These are phyloP conservation scores for Artemisia annua DNA, from an alignment of 129 eudicot genomes.

Conservation along the genomic window DNA sequence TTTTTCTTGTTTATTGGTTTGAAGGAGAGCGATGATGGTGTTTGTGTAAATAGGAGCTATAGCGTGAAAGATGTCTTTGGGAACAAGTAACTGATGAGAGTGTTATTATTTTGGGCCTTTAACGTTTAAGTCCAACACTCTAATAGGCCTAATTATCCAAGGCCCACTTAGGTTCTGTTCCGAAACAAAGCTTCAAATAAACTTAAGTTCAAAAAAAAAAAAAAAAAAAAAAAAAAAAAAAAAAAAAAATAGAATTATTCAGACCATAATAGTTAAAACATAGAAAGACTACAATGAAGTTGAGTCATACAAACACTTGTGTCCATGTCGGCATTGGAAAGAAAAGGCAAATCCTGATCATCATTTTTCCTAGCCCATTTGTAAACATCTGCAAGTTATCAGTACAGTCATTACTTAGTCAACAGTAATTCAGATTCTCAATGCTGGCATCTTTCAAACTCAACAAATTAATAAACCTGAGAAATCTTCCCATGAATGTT, in stretches of 20 bases:
- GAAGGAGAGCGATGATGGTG: neutral
- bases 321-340: conserved; percentile 91
- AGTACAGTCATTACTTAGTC: conserved; percentile 23
- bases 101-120: too few relatives aligned
- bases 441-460: too few relatives aligned
- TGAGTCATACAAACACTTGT: conserved; percentile 55
- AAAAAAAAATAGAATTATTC: too few relatives aligned
- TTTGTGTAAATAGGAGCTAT: neutral
- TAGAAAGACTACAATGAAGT: neutral
- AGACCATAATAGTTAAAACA: too few relatives aligned
- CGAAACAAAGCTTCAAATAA: too few relatives aligned
- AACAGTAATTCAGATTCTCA: conserved; percentile 1
- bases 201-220: too few relatives aligned
- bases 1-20: conserved; percentile 3
- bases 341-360: conserved; percentile 85
- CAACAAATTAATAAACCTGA: conserved; percentile 53
- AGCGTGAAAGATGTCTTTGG: conserved; percentile 2
- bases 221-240: too few relatives aligned
- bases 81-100: neutral
- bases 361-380: conserved; percentile 77
- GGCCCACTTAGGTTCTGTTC: too few relatives aligned
- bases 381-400: conserved; percentile 72
- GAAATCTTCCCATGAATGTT: conserved; percentile 87
- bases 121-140: too few relatives aligned
- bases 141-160: too few relatives aligned